These are phyloP conservation scores for Ordospora colligata DNA, from an alignment of 371 early-diverging fungal species.

Conservation along the genomic window DNA sequence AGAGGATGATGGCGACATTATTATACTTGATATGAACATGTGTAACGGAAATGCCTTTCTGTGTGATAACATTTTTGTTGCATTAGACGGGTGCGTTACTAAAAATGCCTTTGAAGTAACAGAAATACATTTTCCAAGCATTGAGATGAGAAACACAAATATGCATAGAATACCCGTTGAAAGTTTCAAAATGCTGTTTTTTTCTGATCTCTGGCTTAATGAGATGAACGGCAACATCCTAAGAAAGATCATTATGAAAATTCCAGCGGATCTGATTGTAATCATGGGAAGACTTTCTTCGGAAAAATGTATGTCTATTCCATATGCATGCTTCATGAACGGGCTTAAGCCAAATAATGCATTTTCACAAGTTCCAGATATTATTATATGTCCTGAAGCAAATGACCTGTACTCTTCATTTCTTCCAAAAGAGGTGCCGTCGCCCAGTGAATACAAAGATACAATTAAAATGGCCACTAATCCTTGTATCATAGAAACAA, in stretches of 20 bases:
- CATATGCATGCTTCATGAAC: neutral
- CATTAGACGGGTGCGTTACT: neutral
- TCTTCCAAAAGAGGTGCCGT: neutral
- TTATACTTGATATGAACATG: slow-evolving; percentile 25
- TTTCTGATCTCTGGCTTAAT: neutral
- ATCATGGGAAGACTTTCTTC: neutral
- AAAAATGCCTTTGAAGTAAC: neutral
- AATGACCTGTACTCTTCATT: neutral
- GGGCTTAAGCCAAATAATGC: neutral
- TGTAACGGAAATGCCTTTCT: slow-evolving; percentile 30
- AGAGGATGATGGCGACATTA: slow-evolving; percentile 38
- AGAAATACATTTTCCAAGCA: slow-evolving; percentile 14
- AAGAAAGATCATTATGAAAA: neutral
- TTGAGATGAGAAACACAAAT: neutral
- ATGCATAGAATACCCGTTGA: neutral
- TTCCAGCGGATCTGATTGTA: slow-evolving; percentile 9
- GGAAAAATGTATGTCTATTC: neutral
- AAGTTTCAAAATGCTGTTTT: slow-evolving; percentile 13
- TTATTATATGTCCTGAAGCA: slow-evolving; percentile 13
- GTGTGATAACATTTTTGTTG: slow-evolving; percentile 43
- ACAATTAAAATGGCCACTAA: slow-evolving; percentile 14
- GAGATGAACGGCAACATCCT: neutral
- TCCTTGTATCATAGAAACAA: slow-evolving; percentile 19
- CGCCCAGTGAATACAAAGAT: neutral
- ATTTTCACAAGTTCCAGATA: neutral